These are phyloP conservation scores for Leptoxyphium fumago DNA, from an alignment of 2,329 filamentous ascomycete species.

Conservation along the genomic window DNA sequence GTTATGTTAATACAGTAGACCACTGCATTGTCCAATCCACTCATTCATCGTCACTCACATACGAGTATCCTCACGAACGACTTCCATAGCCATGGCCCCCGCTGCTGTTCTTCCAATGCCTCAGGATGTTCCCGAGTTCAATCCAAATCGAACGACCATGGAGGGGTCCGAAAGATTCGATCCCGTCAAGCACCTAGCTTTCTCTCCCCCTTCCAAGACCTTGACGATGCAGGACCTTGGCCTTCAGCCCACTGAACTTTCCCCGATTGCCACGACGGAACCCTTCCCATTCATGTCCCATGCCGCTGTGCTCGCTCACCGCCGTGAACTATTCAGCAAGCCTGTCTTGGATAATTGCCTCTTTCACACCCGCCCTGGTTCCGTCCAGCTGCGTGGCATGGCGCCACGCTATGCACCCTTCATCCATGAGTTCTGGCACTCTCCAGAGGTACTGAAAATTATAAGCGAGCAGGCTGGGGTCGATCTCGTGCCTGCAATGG, in stretches of 20 bases:
- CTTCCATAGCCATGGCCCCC: not conserved
- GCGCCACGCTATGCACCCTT: slow-evolving; percentile 45
- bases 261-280: not conserved
- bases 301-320: not conserved
- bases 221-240: not conserved
- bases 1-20: no score
- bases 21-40: not conserved
- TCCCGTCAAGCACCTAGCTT: not conserved
- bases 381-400: slow-evolving; percentile 1
- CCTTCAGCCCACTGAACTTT: not conserved
- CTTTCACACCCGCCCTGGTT: not conserved
- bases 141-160: not conserved
- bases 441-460: slow-evolving; percentile 37
- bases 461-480: slow-evolving; percentile 43
- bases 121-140: not conserved
- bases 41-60: not conserved
- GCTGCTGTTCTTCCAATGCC: not conserved
- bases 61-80: not conserved
- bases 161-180: no score
- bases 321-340: not conserved
- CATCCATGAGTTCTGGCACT: slow-evolving; percentile 46
- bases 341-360: not conserved
- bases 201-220: not conserved
- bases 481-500: slow-evolving; percentile 41
- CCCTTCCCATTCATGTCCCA: not conserved